These are phyloP conservation scores for Drosera capensis DNA, from an alignment of 148 eudicot species.

Conservation along the genomic window DNA sequence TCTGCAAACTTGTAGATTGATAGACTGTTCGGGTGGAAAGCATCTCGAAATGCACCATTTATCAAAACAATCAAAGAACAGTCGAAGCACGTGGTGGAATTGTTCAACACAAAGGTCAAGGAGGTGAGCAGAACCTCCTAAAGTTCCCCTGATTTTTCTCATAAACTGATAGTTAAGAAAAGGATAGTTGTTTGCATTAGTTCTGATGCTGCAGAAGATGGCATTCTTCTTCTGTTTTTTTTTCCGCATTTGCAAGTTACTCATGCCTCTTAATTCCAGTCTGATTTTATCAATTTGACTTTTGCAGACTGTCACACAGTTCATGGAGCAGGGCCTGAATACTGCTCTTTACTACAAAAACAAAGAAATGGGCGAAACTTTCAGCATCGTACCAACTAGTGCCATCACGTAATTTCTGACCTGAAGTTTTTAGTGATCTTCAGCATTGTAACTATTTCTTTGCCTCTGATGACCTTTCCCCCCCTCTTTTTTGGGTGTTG, in stretches of 20 bases:
- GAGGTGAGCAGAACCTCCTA: slow-evolving; percentile 46
- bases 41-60: slow-evolving; percentile 63
- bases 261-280: too few relatives aligned
- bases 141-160: too few relatives aligned
- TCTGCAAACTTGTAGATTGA: slow-evolving; percentile 44
- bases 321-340: slow-evolving; percentile 83
- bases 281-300: background rate
- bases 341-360: slow-evolving; percentile 85
- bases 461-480: background rate
- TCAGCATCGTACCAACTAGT: slow-evolving; percentile 83
- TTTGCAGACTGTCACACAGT: slow-evolving; percentile 60
- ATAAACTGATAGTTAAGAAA: too few relatives aligned
- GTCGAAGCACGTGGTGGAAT: slow-evolving; percentile 55
- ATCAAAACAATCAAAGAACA: slow-evolving; percentile 71
- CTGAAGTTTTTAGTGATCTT: background rate
- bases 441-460: background rate
- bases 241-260: too few relatives aligned
- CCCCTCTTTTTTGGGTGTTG: background rate
- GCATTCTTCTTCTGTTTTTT: background rate
- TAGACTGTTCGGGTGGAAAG: slow-evolving; percentile 85
- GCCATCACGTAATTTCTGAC: slow-evolving; percentile 51
- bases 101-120: slow-evolving; percentile 57
- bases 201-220: slow-evolving; percentile 1
- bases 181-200: too few relatives aligned
- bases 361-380: slow-evolving; percentile 95